Percentiles rank a stretch among this genome's conserved stretches.
These are phyloP conservation scores for Spatholobus suberectus DNA, from an alignment of 306 rosid species.

Conservation along the genomic window DNA sequence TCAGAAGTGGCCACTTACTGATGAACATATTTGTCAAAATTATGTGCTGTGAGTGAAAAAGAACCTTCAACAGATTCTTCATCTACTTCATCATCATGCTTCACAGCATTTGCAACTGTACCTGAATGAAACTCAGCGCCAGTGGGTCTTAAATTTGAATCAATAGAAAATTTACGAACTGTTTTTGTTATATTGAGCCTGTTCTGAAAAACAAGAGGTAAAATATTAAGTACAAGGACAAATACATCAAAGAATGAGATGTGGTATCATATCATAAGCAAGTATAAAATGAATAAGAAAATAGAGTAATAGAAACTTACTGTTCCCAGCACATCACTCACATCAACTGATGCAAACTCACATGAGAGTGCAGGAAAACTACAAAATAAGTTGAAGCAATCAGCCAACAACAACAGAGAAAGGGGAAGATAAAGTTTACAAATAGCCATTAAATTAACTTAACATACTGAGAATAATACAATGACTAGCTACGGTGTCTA, in stretches of 20 bases:
- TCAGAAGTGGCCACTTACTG: conserved; percentile 65
- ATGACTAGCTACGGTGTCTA: conserved; percentile 13
- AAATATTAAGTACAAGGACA: conserved; percentile 45
- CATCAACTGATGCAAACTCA: conserved; percentile 94
- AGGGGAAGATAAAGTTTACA: conserved; percentile 28
- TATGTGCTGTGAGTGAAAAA: conserved; percentile 49
- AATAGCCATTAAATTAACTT: not conserved
- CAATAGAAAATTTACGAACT: conserved; percentile 83
- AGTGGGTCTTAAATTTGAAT: conserved; percentile 73
- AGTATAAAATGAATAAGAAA: conserved; percentile 33
- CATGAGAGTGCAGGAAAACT: conserved; percentile 96
- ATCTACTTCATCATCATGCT: conserved; percentile 87
- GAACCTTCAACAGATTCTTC: conserved; percentile 78
- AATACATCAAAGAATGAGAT: conserved; percentile 25
- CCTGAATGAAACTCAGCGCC: conserved; percentile 92
- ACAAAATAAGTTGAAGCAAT: conserved; percentile 50
- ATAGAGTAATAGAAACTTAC: conserved; percentile 71
- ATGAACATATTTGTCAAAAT: conserved; percentile 74
- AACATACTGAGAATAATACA: conserved; percentile 21
- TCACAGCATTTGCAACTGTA: conserved; percentile 59
- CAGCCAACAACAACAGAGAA: conserved; percentile 32
- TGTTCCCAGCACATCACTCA: conserved; percentile 93
- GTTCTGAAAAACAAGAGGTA: conserved; percentile 70
- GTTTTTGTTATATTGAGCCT: conserved; percentile 96
- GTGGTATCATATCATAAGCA: conserved; percentile 29